Conservation (phyloP, 2,329 filamentous ascomycete species). For the Aureobasidium subglaciale region DNA sequence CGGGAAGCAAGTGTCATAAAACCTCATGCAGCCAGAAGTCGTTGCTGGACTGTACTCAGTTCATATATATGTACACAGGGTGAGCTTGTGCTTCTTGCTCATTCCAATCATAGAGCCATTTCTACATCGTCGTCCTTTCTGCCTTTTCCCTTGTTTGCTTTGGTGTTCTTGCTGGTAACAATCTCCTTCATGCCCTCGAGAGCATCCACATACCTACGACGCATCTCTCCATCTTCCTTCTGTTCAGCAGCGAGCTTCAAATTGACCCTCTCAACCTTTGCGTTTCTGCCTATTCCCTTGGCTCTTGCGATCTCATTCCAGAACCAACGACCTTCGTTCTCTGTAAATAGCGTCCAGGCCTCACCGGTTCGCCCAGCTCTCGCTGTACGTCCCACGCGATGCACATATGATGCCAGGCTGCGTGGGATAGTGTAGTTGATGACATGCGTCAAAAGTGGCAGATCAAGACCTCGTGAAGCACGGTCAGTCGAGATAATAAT, state of each 20-base stretch:
- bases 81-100: background rate
- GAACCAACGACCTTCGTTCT: conserved; percentile 85
- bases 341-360: conserved; percentile 80
- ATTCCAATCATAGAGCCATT: background rate
- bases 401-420: conserved; percentile 76
- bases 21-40: too few species aligned
- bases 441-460: conserved; percentile 67
- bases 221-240: conserved; percentile 29
- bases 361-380: conserved; percentile 67
- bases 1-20: too few species aligned
- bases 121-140: conserved; percentile 7
- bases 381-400: conserved; percentile 85
- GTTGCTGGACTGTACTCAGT: background rate
- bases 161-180: conserved; percentile 34
- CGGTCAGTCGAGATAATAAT: conserved; percentile 87
- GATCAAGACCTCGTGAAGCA: conserved; percentile 82
- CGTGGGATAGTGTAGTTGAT: conserved; percentile 90
- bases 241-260: conserved; percentile 29
- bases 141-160: background rate
- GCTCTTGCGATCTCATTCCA: conserved; percentile 69
- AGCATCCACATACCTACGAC: conserved; percentile 44
- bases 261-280: conserved; percentile 40
- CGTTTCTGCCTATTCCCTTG: conserved; percentile 42
- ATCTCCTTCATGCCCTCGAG: conserved; percentile 57
- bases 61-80: background rate